These are phyloP conservation scores for Colletotrichum magnum DNA, from an alignment of 2,329 filamentous ascomycete genomes.

Conservation along the genomic window DNA sequence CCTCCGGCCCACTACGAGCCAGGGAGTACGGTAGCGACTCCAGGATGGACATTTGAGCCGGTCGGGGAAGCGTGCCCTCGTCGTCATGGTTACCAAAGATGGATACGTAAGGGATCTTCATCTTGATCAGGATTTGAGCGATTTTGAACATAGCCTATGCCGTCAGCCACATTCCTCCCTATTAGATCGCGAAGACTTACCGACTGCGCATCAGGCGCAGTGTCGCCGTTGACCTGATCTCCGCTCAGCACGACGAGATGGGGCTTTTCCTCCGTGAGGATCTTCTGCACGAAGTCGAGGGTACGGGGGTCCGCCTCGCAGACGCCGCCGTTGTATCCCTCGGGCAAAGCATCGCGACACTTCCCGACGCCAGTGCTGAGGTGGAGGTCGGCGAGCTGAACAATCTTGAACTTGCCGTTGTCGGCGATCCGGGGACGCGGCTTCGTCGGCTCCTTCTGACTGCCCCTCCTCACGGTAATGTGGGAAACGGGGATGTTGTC, in stretches of 20 bases:
- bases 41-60: conserved; percentile 86
- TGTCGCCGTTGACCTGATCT: conserved; percentile 96
- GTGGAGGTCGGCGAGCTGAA: conserved; percentile 96
- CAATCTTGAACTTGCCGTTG: conserved; percentile 95
- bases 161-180: conserved; percentile 16
- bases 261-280: conserved; percentile 93
- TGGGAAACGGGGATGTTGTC: conserved; percentile 77
- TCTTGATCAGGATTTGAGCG: conserved; percentile 84
- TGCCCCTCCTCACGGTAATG: conserved; percentile 83
- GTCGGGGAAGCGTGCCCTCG: conserved; percentile 83
- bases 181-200: conserved; percentile 59
- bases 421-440: conserved; percentile 84
- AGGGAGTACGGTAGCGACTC: conserved; percentile 91
- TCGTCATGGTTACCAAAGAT: conserved; percentile 99
- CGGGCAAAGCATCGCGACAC: conserved; percentile 89
- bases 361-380: conserved; percentile 88
- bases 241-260: conserved; percentile 93
- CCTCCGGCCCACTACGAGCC: conserved; percentile 84
- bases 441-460: conserved; percentile 74
- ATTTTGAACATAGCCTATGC: conserved; percentile 90
- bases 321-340: conserved; percentile 77
- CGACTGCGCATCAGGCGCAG: conserved; percentile 90
- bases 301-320: conserved; percentile 95
- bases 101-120: conserved; percentile 90
- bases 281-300: conserved; percentile 85